phyloP scores from a whole-genome alignment of 306 rosid genomes.

The Elaeagnus macrophylla region DNA sequence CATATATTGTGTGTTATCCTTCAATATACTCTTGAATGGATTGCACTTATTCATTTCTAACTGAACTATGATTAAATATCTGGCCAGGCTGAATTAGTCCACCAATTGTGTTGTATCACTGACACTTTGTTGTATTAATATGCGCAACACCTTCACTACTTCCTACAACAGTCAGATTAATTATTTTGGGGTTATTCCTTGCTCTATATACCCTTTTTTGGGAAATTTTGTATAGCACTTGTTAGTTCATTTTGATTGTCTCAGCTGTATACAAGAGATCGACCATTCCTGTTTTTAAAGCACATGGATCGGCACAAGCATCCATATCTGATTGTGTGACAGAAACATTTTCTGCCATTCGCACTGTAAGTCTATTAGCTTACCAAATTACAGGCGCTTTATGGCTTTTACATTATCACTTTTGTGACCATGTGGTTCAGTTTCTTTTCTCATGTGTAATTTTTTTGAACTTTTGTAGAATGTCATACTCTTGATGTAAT shows the following conservation, averaged over 20 bases:
- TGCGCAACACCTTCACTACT: neutral
- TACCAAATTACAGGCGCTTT: neutral
- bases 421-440: neutral
- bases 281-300: constrained; percentile 72
- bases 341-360: constrained; percentile 93
- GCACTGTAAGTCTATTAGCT: constrained; percentile 61
- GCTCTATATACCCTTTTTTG: too few relatives aligned
- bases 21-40: constrained; percentile 4
- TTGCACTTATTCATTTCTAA: neutral
- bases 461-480: constrained; percentile 7
- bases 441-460: neutral
- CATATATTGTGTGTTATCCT: neutral
- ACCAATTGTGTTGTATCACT: neutral
- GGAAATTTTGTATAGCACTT: neutral
- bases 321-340: constrained; percentile 77
- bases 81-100: neutral
- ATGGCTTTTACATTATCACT: neutral
- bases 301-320: constrained; percentile 87
- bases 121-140: neutral
- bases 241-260: constrained; percentile 23
- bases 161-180: neutral
- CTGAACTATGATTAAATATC: neutral
- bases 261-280: constrained; percentile 86
- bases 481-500: constrained; percentile 21
- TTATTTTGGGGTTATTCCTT: neutral